Evolutionary conservation across 2,329 filamentous ascomycete species (phyloP).

Genomic region (Monilinia fructigena): DNA sequence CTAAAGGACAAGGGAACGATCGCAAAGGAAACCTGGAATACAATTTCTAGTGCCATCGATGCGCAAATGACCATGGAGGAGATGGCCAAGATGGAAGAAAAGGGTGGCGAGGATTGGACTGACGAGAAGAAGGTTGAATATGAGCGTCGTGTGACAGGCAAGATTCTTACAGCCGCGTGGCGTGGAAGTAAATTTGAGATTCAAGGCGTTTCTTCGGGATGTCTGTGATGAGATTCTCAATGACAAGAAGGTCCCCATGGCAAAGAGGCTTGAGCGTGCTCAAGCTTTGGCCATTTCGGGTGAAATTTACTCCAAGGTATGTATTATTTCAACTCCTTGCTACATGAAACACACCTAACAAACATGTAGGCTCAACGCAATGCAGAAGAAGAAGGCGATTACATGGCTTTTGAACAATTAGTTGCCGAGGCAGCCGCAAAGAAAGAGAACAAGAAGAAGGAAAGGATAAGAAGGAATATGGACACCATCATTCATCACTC

Average conservation of each 20-base stretch:
- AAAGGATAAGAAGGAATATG: conserved; percentile 48
- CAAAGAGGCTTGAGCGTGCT: conserved; percentile 87
- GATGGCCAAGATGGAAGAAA: conserved; percentile 94
- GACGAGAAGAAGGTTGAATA: conserved; percentile 96
- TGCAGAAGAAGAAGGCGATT: conserved; percentile 95
- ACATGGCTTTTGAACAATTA: conserved; percentile 97
- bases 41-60: conserved; percentile 92
- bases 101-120: conserved; percentile 95
- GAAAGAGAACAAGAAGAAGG: conserved; percentile 75
- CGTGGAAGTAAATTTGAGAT: conserved; percentile 97
- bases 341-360: conserved; percentile 20
- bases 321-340: conserved; percentile 31
- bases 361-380: conserved; percentile 71
- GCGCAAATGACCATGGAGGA: conserved; percentile 99
- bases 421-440: conserved; percentile 95
- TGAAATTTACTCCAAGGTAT: conserved; percentile 83
- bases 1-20: conserved; percentile 96
- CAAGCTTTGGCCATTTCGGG: conserved; percentile 86
- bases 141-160: conserved; percentile 92
- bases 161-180: conserved; percentile 97
- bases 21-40: conserved; percentile 98
- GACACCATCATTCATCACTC: conserved; percentile 38
- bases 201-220: conserved; percentile 87
- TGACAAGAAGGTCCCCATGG: conserved; percentile 71
- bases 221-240: conserved; percentile 88